Evolutionary conservation across 192 early-diverging fungal genomes (phyloP), one percentile per base, ranked within the genome.

Genomic region (Coemansia umbellata): DNA sequence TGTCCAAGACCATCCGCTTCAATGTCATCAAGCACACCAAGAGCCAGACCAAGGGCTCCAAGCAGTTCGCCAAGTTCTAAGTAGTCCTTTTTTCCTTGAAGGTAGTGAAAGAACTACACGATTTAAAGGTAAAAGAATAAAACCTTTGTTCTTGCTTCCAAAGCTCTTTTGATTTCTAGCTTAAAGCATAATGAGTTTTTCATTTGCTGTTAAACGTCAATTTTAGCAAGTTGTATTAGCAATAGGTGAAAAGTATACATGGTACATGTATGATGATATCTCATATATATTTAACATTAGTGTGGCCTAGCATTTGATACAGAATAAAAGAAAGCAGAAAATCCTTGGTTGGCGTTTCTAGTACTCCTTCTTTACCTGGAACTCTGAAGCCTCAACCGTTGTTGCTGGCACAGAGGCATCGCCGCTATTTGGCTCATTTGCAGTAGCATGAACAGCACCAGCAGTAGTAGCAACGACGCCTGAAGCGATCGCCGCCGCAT

Each of bases 1-100:
- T 99, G 64, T 96, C 96, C 79, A 99, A 99, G 89, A 99, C 96
- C 58, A 88, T 99, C 73, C 92, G 94, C 72, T 99, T 96, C 93
- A 99, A 99, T 87, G 96, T 99, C 63, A 84, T 99, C 76, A 94
- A 93, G 86, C 88, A 94, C 82, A 78, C 83, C 75, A 93, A 93
- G 88, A 72, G 79, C 74, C 63, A 76, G 45, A 70, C 74, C 59
- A 91, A 90, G 84, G 84, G 83, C 70, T 80, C 83, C 75, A 94
- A 94, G 90, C 74, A 81, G 73, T 94, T 94, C 87, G 67, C 81
- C 69, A 92, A 91, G 85, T 94, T 93, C 87, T 94, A 88, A 87
- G 19, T 39, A n/a, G 11, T 39, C 37, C 37, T n/a, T 39, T 39
- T n/a, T n/a, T n/a, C n/a, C n/a, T n/a, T n/a, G n/a, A n/a, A n/a